Base-by-base conservation (phyloP, 495 filamentous ascomycete species). In the Elasticomyces elasticus region DNA sequence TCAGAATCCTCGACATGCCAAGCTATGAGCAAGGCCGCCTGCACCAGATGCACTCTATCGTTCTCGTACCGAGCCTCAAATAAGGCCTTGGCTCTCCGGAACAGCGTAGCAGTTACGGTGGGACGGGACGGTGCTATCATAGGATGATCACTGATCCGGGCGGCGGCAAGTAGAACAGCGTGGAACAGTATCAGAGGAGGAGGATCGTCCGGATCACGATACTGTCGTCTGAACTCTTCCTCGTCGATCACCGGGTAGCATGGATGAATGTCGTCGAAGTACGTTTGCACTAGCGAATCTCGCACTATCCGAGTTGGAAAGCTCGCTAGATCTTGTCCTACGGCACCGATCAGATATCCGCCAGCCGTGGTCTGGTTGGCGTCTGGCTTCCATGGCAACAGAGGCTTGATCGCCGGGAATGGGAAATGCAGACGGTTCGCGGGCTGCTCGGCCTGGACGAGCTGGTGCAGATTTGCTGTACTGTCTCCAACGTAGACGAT, bases 1-100 rank as follows among this genome's bases (percentile, higher is more conserved):
- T 35, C 30, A 3, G 46, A 49, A 27, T 49, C 26, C 25, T 49
- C 30, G 6, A 49, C 46, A 30, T 49, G 46, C 46, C 46, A 49
- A 17, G 46, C 46, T 31, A 49, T 49, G 46, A 49, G 46, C 46
- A 49, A 26, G 1, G 46, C 46, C 17, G 30, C 46, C 33, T 49
- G 30, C 9, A 49, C 46, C 7, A 49, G 25, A 31, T 24, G 23
- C 5, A 35, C 46, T 19, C 46, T 9, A 25, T 49, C 46, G 25
- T 49, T 49, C 46, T 49, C 46, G n/a, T 49, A 19, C 12, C 46
- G 46, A 12, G 33, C 11, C 26, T 49, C 46, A 19, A 49, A 49
- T 5, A 49, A 5, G 7, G 30, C 15, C 25, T 49, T 35, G 11
- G 46, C 26, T 26, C 25, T 2, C 17, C 30, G 15, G 30, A 49